Conservation (phyloP, 495 filamentous ascomycete genomes). For the Cercophora samala region DNA sequence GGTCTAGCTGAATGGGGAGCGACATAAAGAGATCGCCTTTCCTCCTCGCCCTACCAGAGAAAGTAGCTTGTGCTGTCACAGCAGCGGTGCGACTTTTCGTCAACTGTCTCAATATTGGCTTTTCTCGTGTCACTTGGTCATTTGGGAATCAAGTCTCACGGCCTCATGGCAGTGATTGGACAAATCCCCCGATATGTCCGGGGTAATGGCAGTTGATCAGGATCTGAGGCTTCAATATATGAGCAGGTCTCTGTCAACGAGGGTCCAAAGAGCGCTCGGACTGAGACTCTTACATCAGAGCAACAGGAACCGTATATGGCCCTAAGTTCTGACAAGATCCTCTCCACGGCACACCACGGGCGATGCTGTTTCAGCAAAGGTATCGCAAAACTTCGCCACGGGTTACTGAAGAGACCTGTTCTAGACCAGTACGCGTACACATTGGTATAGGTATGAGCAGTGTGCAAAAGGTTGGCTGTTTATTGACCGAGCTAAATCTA, state of each 20-base stretch:
- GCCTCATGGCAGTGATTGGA: not conserved
- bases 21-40: not conserved
- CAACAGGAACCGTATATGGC: not conserved
- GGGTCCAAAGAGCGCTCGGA: not conserved
- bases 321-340: slow-evolving; percentile 18
- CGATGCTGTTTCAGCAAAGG: slow-evolving; percentile 21
- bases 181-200: not conserved
- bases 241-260: not conserved
- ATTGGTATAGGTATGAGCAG: not conserved
- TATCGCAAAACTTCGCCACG: slow-evolving; percentile 11
- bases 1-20: not conserved
- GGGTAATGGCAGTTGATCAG: not conserved
- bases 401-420: slow-evolving; percentile 12
- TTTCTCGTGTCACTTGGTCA: not conserved
- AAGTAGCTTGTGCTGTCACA: too few relatives aligned
- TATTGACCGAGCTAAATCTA: slow-evolving; percentile 3
- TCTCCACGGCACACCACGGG: slow-evolving; percentile 17
- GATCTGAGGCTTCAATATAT: not conserved
- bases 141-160: not conserved
- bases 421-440: not conserved
- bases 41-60: not conserved
- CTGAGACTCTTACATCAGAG: slow-evolving; percentile 13
- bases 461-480: not conserved
- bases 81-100: not conserved
- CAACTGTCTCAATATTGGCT: not conserved